A percentile compares a stretch with the other conserved stretches of the same genome.
These are phyloP conservation scores for Skeletonema marinoi DNA, from an alignment of 108 stramenopile species.

Conservation along the genomic window DNA sequence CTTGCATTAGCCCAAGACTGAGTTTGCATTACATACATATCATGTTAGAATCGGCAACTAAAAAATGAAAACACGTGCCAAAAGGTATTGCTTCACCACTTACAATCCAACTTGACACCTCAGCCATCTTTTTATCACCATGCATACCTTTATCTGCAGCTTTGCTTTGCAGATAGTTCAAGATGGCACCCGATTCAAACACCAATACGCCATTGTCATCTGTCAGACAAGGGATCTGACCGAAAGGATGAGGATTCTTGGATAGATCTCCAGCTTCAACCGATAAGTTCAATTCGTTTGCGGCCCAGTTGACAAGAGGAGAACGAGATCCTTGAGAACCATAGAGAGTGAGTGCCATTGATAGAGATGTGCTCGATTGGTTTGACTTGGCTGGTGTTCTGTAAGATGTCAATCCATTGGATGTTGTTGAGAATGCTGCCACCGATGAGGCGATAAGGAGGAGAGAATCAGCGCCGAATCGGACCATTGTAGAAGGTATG, in stretches of 20 bases:
- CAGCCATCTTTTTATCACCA: slow-evolving; percentile 35
- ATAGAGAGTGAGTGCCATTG: slow-evolving; percentile 52
- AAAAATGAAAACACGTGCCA: not conserved
- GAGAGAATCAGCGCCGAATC: not conserved
- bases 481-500: not conserved
- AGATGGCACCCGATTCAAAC: slow-evolving; percentile 89
- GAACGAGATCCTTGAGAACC: slow-evolving; percentile 65
- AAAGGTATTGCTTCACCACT: no score
- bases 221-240: slow-evolving; percentile 80
- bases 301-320: slow-evolving; percentile 90
- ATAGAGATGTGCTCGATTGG: slow-evolving; percentile 27
- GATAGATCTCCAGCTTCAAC: slow-evolving; percentile 51
- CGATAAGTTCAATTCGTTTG: slow-evolving; percentile 55
- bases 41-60: not conserved
- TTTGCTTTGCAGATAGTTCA: slow-evolving; percentile 70
- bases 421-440: slow-evolving; percentile 8
- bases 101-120: slow-evolving; percentile 70
- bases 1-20: slow-evolving; percentile 83
- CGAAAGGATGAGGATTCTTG: slow-evolving; percentile 87
- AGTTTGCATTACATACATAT: not conserved
- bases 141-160: slow-evolving; percentile 29
- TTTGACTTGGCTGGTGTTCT: not conserved
- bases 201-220: slow-evolving; percentile 70
- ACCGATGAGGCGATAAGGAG: slow-evolving; percentile 16
- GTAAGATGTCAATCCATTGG: not conserved